Percentiles rank a stretch among this genome's conserved stretches.
These are phyloP conservation scores for Xylariaceae sp. DNA, from an alignment of 2,329 filamentous ascomycete genomes.

Conservation along the genomic window DNA sequence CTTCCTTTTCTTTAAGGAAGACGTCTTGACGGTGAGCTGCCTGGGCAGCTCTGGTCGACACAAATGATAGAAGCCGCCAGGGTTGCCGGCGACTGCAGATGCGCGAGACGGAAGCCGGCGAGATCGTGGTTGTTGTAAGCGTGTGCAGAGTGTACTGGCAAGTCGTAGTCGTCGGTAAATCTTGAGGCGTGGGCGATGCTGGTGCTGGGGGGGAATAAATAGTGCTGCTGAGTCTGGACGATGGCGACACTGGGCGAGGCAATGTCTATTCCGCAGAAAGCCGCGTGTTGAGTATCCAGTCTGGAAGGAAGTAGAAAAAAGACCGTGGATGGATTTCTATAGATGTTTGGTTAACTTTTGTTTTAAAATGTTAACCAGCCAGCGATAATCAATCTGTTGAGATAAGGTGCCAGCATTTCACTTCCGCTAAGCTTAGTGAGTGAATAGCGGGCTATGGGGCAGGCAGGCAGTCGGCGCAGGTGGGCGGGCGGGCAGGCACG, in stretches of 20 bases:
- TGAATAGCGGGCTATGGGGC: not conserved
- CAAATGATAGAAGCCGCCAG: conserved; percentile 10
- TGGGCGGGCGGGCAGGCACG: not conserved
- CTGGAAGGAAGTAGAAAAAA: not conserved
- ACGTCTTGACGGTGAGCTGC: conserved; percentile 68
- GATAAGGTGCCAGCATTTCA: not conserved
- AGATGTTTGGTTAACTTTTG: conserved; percentile 10
- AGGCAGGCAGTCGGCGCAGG: not conserved
- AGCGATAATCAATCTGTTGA: conserved; percentile 1
- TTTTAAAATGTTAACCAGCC: not conserved
- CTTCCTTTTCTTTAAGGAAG: conserved; percentile 70
- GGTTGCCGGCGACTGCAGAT: conserved; percentile 6
- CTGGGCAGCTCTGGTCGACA: conserved; percentile 48
- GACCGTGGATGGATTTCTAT: conserved; percentile 9
- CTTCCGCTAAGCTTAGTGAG: not conserved
- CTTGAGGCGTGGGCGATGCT: not conserved
- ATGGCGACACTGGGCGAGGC: not conserved
- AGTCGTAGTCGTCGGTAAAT: no score
- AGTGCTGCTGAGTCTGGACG: not conserved
- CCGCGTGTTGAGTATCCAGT: not conserved
- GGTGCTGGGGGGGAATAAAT: not conserved
- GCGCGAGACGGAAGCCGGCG: not conserved
- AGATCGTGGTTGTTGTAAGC: not conserved
- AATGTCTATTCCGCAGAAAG: not conserved
- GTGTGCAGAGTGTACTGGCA: not conserved